Conservation (phyloP, 140 eudicot species). For the Stevia rebaudiana region DNA sequence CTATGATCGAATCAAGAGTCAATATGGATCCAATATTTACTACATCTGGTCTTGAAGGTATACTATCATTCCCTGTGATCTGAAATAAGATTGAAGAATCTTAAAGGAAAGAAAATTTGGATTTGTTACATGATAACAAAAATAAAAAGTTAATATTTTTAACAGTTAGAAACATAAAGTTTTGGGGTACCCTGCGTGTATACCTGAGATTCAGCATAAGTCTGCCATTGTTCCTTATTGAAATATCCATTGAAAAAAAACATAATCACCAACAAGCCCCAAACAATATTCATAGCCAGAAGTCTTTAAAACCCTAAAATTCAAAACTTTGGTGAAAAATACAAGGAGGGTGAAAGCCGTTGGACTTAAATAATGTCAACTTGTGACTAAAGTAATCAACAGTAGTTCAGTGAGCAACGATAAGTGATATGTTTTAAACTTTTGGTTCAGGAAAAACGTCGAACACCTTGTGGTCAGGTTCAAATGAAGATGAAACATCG, state of each 20-base stretch:
- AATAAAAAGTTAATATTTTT: background rate
- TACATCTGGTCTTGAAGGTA: slow-evolving; percentile 41
- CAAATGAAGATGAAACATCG: background rate
- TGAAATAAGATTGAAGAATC: slow-evolving; percentile 15
- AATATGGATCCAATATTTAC: slow-evolving; percentile 63
- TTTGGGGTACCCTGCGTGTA: background rate
- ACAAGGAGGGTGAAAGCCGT: slow-evolving; percentile 13
- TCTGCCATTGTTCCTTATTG: slow-evolving; percentile 9
- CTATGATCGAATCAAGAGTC: slow-evolving; percentile 39
- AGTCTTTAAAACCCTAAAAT: slow-evolving; percentile 11
- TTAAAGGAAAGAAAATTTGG: background rate
- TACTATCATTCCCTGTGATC: slow-evolving; percentile 20
- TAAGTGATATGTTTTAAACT: background rate
- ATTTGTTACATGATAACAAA: background rate
- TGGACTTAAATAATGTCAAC: slow-evolving; percentile 11
- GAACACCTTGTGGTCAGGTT: slow-evolving; percentile 13
- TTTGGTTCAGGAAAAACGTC: slow-evolving; percentile 14
- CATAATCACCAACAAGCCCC: slow-evolving; percentile 26
- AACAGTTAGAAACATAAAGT: background rate
- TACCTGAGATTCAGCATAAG: slow-evolving; percentile 12
- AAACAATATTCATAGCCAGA: slow-evolving; percentile 23
- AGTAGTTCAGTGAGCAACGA: background rate
- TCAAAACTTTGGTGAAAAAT: background rate
- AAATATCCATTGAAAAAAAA: slow-evolving; percentile 17
- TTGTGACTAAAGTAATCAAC: no score